Evolutionary conservation across 441 rosid genomes (phyloP), one percentile per base, ranked within the genome.

Genomic region (Manihot esculenta): DNA sequence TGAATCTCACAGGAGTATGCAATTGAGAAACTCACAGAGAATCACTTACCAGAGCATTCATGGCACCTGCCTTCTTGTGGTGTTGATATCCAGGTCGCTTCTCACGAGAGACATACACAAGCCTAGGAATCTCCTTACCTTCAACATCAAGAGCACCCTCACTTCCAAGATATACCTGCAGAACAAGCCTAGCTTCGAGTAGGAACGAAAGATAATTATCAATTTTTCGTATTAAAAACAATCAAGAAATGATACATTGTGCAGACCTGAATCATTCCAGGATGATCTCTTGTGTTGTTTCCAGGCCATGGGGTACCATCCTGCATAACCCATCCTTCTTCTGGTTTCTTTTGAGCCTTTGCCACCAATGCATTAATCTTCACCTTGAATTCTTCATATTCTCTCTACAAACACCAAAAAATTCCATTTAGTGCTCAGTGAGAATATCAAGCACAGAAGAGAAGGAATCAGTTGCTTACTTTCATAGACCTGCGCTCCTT

Each of bases 221-320:
- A 66, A 73, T 17, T 53, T 62, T 53, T 13, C 54, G 21, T n/a
- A 18, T 48, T 54, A 59, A 7, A 38, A 54, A 3, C 17, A 30
- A 54, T 5, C 13, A 30, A 7, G 6, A 5, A 56, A 35, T 17
- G 13, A 72, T 38, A 8, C 58, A 38, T 45, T 24, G 42, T 68
- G 65, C n/a, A 10, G 15, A 87, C 97, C 92, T 91, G 97, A 84
- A 94, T 91, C 97, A 94, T 94, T 7, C 98, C 96, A 48, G 97
- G 98, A 77, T 94, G 98, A 80, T 94, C 98, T 60, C 98, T 86
- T 47, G 92, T 81, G 78, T 84, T 91, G 85, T 91, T 94, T 9
- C 98, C 98, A 18, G 95, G 98, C 98, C 98, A 94, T 23, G 92
- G 95, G 20, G 95, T 94, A 38, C 98, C 97, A 77, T 94, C 98